Evolutionary conservation across 805 yeast genomes (phyloP).

Genomic region (Lachancea nothofagi): DNA sequence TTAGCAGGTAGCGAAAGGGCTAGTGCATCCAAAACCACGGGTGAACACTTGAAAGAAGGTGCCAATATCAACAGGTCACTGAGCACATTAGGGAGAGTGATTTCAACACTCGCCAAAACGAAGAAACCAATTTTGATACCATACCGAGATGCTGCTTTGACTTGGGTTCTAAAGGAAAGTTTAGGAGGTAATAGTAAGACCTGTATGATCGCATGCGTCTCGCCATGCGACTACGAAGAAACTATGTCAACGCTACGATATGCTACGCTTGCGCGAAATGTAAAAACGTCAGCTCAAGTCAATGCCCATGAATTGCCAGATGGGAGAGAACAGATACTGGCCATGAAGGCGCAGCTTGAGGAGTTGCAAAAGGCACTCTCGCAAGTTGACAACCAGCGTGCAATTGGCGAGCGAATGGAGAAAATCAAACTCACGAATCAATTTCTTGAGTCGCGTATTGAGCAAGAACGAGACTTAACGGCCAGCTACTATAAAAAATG

Average conservation of each 20-base stretch:
- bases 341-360: conserved; percentile 34
- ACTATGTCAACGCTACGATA: conserved; percentile 70
- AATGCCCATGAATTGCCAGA: conserved; percentile 13
- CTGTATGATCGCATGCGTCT: conserved; percentile 78
- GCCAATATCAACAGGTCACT: conserved; percentile 71
- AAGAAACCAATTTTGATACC: conserved; percentile 45
- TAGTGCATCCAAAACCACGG: conserved; percentile 54
- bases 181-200: conserved; percentile 86
- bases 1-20: conserved; percentile 80
- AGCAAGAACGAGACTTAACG: conserved; percentile 12
- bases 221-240: conserved; percentile 77
- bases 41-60: conserved; percentile 65
- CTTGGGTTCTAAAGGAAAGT: conserved; percentile 70
- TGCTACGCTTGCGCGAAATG: conserved; percentile 69
- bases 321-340: conserved; percentile 29
- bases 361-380: conserved; percentile 37
- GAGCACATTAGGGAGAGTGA: conserved; percentile 72
- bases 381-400: conserved; percentile 12
- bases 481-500: conserved; percentile 5
- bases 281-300: conserved; percentile 51
- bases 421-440: conserved; percentile 21
- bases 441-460: conserved; percentile 15
- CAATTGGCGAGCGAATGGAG: conserved; percentile 21
- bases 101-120: conserved; percentile 42
- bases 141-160: conserved; percentile 67